These are phyloP conservation scores for Phytophthora constricta DNA, from an alignment of 352 stramenopile genomes.

Conservation along the genomic window DNA sequence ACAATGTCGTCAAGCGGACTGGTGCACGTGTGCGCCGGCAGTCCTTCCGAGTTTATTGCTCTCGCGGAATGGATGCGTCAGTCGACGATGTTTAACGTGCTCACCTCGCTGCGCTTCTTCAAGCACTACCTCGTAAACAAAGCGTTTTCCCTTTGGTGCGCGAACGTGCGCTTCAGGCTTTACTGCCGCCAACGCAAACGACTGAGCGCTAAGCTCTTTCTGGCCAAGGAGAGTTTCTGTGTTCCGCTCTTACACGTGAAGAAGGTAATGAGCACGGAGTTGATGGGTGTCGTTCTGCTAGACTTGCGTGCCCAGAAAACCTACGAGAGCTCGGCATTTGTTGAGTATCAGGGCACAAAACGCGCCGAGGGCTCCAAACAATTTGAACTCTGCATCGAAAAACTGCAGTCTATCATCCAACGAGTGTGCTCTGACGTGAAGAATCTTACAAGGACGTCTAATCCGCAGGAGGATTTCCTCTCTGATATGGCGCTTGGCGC, in stretches of 20 bases:
- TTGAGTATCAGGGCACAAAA: slow-evolving; percentile 91
- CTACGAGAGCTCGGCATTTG: slow-evolving; percentile 88
- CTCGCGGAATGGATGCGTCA: slow-evolving; percentile 95
- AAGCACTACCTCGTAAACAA: slow-evolving; percentile 95
- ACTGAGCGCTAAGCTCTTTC: slow-evolving; percentile 82
- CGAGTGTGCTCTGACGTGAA: slow-evolving; percentile 92
- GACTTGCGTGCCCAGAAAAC: slow-evolving; percentile 90
- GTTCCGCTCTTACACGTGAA: slow-evolving; percentile 89
- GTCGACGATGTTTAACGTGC: slow-evolving; percentile 94
- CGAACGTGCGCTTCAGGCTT: slow-evolving; percentile 91
- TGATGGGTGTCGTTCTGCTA: slow-evolving; percentile 83
- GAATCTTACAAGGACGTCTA: slow-evolving; percentile 75
- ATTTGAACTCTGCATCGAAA: slow-evolving; percentile 92
- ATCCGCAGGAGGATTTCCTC: slow-evolving; percentile 70
- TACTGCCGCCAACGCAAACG: slow-evolving; percentile 91
- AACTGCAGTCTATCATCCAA: slow-evolving; percentile 90
- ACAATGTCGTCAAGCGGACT: slow-evolving; percentile 91
- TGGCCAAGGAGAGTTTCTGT: slow-evolving; percentile 93
- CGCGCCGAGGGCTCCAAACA: slow-evolving; percentile 89
- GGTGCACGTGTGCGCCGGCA: slow-evolving; percentile 72
- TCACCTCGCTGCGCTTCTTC: slow-evolving; percentile 94
- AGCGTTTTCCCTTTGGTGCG: slow-evolving; percentile 86
- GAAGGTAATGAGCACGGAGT: slow-evolving; percentile 85
- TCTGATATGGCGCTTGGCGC: slow-evolving; percentile 41
- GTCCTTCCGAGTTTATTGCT: slow-evolving; percentile 92